phyloP scores from a whole-genome alignment of 1,139 yeast species.

The Zygoascus sp. region DNA sequence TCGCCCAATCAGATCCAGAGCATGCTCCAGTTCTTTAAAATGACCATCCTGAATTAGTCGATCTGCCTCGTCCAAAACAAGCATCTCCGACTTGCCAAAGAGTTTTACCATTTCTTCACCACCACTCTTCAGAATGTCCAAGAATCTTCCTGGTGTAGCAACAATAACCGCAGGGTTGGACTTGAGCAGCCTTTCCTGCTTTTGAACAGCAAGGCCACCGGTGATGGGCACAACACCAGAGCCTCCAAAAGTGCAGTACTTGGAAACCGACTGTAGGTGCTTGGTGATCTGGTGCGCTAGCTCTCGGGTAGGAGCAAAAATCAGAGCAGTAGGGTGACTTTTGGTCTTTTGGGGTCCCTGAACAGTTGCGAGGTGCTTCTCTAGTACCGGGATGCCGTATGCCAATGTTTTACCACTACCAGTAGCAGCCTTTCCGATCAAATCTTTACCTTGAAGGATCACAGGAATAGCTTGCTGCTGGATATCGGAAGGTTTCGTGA shows the following conservation, averaged over 20 bases:
- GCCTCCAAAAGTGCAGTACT: slow-evolving; percentile 48
- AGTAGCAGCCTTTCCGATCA: slow-evolving; percentile 94
- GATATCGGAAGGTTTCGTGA: slow-evolving; percentile 73
- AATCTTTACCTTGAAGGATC: slow-evolving; percentile 68
- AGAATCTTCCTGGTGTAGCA: slow-evolving; percentile 94
- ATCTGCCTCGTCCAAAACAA: slow-evolving; percentile 97
- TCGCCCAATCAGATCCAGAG: slow-evolving; percentile 49
- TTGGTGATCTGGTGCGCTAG: slow-evolving; percentile 89
- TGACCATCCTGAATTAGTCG: slow-evolving; percentile 93
- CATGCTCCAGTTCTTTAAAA: slow-evolving; percentile 85
- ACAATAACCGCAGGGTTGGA: slow-evolving; percentile 79
- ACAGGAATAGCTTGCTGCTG: slow-evolving; percentile 74
- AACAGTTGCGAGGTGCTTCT: slow-evolving; percentile 38
- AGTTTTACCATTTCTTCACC: slow-evolving; percentile 42
- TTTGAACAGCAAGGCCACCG: slow-evolving; percentile 92
- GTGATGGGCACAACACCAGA: slow-evolving; percentile 73
- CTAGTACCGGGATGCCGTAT: slow-evolving; percentile 90
- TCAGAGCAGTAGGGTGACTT: slow-evolving; percentile 60
- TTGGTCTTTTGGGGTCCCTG: slow-evolving; percentile 27
- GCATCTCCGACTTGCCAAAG: slow-evolving; percentile 58
- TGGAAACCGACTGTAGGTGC: slow-evolving; percentile 63
- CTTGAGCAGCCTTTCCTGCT: slow-evolving; percentile 74
- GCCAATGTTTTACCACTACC: slow-evolving; percentile 98
- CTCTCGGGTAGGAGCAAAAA: slow-evolving; percentile 95
- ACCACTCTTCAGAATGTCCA: slow-evolving; percentile 68